These are phyloP conservation scores for Trichosporon sp. DNA, from an alignment of 1,284 basidiomycete species.

Conservation along the genomic window DNA sequence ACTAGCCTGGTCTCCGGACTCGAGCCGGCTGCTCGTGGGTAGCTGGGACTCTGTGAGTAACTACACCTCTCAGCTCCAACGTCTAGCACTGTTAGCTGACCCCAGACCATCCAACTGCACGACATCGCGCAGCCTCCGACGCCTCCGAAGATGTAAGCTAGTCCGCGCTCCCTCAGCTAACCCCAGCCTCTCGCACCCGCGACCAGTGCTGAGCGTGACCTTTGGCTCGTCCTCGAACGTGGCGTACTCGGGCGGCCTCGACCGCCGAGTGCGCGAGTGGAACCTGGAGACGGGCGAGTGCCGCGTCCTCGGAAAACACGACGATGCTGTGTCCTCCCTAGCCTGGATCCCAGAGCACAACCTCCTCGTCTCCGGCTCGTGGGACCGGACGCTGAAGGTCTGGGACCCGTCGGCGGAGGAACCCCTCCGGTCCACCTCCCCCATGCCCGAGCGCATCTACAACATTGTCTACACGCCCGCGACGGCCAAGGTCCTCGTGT, in stretches of 20 bases:
- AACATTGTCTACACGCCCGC: conserved; percentile 61
- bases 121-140: conserved; percentile 43
- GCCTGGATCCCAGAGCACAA: conserved; percentile 58
- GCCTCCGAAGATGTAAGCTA: conserved; percentile 45
- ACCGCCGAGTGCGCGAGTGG: conserved; percentile 62
- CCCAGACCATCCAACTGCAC: conserved; percentile 55
- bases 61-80: no score
- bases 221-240: conserved; percentile 54
- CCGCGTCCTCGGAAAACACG: conserved; percentile 57
- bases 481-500: conserved; percentile 71
- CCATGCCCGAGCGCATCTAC: conserved; percentile 81
- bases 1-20: conserved; percentile 78
- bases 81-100: conserved; percentile 56
- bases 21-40: conserved; percentile 73
- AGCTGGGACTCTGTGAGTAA: conserved; percentile 84
- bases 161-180: conserved; percentile 11
- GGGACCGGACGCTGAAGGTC: conserved; percentile 84
- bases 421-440: conserved; percentile 63
- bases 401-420: conserved; percentile 72
- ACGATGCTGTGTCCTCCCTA: conserved; percentile 56
- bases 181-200: conserved; percentile 48
- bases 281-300: conserved; percentile 57
- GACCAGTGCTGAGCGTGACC: conserved; percentile 53
- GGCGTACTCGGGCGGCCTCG: conserved; percentile 58
- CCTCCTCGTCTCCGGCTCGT: conserved; percentile 77